phyloP scores from a whole-genome alignment of 164 flowering plant species.

The Santalum album region DNA sequence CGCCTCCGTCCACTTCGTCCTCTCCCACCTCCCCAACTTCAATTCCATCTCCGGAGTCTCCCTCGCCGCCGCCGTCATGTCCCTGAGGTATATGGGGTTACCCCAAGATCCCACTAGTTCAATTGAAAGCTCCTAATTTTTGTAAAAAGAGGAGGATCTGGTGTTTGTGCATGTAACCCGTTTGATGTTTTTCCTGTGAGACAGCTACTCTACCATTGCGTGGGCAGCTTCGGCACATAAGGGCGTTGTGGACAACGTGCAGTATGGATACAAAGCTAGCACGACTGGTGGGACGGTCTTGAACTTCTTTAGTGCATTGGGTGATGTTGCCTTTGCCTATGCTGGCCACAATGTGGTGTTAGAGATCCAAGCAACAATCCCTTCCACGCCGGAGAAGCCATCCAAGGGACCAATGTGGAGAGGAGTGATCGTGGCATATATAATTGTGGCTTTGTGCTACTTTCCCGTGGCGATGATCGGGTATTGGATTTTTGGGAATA shows the following conservation, averaged over 20 bases:
- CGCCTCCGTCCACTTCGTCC: constrained; percentile 5
- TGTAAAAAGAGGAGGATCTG: too few species aligned
- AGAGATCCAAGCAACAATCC: constrained; percentile 54
- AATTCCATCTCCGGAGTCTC: constrained; percentile 8
- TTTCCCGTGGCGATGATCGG: constrained; percentile 50
- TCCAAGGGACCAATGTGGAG: constrained; percentile 51
- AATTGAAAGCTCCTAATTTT: too few species aligned
- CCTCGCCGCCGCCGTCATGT: constrained; percentile 5
- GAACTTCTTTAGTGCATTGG: constrained; percentile 38
- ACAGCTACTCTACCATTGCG: constrained; percentile 48
- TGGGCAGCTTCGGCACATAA: constrained; percentile 36
- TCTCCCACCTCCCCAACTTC: constrained; percentile 8
- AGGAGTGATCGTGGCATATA: constrained; percentile 43
- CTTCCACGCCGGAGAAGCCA: constrained; percentile 46
- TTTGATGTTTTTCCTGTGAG: not conserved
- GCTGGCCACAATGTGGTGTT: constrained; percentile 55
- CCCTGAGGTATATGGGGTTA: not conserved
- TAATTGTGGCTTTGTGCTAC: constrained; percentile 45
- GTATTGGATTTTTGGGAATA: constrained; percentile 30
- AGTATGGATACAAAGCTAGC: constrained; percentile 22
- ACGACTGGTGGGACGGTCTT: constrained; percentile 25
- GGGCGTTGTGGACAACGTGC: constrained; percentile 28
- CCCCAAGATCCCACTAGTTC: too few species aligned
- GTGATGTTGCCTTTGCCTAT: constrained; percentile 48
- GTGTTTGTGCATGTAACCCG: too few species aligned